These are phyloP conservation scores for Schwanniomyces vanrijiae DNA, from an alignment of 805 yeast genomes.

Conservation along the genomic window DNA sequence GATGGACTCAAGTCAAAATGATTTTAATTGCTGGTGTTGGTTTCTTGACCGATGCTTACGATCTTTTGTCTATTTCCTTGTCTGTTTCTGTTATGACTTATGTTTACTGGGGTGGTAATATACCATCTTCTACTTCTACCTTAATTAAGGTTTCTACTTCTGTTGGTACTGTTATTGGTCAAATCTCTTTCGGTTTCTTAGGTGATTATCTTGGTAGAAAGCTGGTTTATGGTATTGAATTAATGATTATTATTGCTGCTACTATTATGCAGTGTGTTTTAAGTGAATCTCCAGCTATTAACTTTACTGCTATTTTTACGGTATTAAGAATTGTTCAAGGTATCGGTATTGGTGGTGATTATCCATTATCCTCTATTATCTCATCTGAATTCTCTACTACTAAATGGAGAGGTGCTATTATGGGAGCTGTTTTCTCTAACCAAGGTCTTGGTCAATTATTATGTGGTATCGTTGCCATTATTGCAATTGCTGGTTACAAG, in stretches of 20 bases:
- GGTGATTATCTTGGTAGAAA: conserved; percentile 88
- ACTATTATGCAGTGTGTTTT: conserved; percentile 74
- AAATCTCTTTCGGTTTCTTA: conserved; percentile 76
- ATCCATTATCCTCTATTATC: conserved; percentile 90
- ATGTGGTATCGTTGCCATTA: conserved; percentile 81
- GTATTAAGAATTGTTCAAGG: conserved; percentile 87
- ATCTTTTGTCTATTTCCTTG: conserved; percentile 85
- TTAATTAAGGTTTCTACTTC: conserved; percentile 85
- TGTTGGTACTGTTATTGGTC: conserved; percentile 93
- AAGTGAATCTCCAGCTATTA: conserved; percentile 71
- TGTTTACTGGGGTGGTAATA: conserved; percentile 65
- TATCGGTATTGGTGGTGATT: conserved; percentile 97
- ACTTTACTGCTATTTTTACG: conserved; percentile 70
- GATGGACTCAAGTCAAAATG: conserved; percentile 83
- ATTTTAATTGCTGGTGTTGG: conserved; percentile 89
- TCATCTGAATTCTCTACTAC: conserved; percentile 92
- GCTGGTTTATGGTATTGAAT: conserved; percentile 81
- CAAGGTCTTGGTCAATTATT: conserved; percentile 95
- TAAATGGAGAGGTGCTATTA: conserved; percentile 97
- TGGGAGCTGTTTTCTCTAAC: conserved; percentile 95
- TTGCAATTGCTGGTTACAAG: conserved; percentile 78
- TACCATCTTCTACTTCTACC: conserved; percentile 74
- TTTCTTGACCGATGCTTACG: conserved; percentile 89
- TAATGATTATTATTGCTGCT: conserved; percentile 79
- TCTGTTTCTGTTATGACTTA: conserved; percentile 77